Evolutionary conservation across 176 grass and related monocot genomes (phyloP).

Genomic region (Musa troglodytarum): DNA sequence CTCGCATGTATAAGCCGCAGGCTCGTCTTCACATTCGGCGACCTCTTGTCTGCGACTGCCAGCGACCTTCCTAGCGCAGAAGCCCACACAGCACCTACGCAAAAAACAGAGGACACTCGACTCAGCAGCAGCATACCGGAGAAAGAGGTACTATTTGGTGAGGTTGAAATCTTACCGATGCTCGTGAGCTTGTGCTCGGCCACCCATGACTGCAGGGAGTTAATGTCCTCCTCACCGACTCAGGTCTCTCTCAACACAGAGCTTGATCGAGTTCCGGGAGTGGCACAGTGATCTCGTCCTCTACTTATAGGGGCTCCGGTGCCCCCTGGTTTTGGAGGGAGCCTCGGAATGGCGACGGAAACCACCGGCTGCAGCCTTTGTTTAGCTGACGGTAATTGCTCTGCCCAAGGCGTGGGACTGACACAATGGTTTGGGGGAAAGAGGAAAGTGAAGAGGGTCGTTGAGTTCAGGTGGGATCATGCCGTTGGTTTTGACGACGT

Average conservation of each 20-base stretch:
- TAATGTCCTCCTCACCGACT: constrained; percentile 10
- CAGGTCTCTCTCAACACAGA: too few relatives aligned
- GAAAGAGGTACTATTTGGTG: too few relatives aligned
- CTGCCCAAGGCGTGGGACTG: not conserved
- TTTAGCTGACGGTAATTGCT: not conserved
- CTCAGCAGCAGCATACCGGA: too few relatives aligned
- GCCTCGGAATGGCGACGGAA: not conserved
- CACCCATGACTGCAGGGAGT: constrained; percentile 54
- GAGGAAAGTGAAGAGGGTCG: not conserved
- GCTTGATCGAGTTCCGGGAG: not conserved
- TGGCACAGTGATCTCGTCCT: not conserved
- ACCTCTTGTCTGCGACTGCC: constrained; percentile 31
- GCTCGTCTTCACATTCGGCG: constrained; percentile 30
- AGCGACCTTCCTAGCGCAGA: constrained; percentile 49
- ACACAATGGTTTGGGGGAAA: not conserved
- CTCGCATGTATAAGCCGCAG: constrained; percentile 70
- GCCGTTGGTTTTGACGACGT: not conserved
- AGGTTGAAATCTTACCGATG: not conserved
- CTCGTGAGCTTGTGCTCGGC: constrained; percentile 69
- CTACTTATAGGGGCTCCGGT: not conserved
- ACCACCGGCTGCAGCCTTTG: constrained; percentile 2
- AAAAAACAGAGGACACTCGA: too few relatives aligned
- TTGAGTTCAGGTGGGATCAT: not conserved
- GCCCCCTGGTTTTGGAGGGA: not conserved
- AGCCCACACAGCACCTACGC: constrained; percentile 42